These are phyloP conservation scores for Triticum timopheevii DNA, from an alignment of 176 grass and related monocot species.

Conservation along the genomic window DNA sequence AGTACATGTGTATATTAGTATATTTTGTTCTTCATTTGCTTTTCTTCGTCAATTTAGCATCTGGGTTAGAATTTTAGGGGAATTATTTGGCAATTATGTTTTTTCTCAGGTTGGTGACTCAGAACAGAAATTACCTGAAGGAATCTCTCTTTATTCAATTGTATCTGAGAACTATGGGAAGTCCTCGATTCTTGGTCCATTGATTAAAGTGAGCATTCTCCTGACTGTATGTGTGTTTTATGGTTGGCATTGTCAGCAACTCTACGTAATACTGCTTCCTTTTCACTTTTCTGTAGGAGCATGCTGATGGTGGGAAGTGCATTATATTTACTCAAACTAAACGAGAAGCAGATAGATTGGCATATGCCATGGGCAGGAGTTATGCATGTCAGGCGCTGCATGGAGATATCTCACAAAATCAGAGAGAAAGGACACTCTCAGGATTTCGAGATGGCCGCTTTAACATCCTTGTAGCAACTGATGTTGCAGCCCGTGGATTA, in stretches of 20 bases:
- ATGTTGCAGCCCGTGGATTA: constrained; percentile 89
- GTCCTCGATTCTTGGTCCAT: constrained; percentile 74
- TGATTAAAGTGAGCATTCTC: constrained; percentile 70
- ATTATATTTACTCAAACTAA: constrained; percentile 99
- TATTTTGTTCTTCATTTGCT: neutral
- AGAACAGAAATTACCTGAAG: constrained; percentile 92
- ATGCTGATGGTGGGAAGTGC: constrained; percentile 95
- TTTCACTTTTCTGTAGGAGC: constrained; percentile 50
- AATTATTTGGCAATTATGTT: constrained; percentile 10
- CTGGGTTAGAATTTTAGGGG: neutral
- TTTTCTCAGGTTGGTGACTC: constrained; percentile 85
- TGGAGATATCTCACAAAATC: constrained; percentile 94
- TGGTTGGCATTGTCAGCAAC: neutral
- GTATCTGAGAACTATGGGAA: constrained; percentile 73
- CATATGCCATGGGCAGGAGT: constrained; percentile 82
- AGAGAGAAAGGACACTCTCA: constrained; percentile 84
- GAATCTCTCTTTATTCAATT: constrained; percentile 91
- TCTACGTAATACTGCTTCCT: constrained; percentile 9
- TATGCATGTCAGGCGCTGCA: constrained; percentile 82
- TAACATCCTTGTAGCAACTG: constrained; percentile 85
- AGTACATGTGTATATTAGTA: neutral
- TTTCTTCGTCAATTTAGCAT: neutral
- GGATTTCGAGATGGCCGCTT: constrained; percentile 87
- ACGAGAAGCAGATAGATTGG: constrained; percentile 78
- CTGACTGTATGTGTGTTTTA: constrained; percentile 1